These are phyloP conservation scores for Luffa acutangula DNA, from an alignment of 306 rosid species.

Conservation along the genomic window DNA sequence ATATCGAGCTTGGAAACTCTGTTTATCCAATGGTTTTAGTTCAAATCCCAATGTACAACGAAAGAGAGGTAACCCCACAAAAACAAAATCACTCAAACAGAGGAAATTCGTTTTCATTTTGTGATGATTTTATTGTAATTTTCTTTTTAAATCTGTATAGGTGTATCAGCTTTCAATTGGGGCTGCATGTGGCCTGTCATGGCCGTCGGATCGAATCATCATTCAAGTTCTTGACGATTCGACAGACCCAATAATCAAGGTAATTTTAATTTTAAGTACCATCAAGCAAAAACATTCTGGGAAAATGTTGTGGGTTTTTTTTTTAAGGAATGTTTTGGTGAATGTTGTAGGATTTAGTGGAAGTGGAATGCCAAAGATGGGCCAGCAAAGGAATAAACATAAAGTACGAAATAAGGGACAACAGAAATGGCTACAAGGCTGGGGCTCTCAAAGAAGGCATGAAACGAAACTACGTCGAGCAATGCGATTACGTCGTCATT, in stretches of 20 bases:
- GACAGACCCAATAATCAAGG: constrained; percentile 10
- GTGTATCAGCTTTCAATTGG: constrained; percentile 14
- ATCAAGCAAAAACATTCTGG: not conserved
- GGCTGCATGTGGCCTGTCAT: constrained; percentile 11
- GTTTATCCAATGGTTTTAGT: constrained; percentile 11
- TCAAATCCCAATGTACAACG: constrained; percentile 17
- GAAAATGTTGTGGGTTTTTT: not conserved
- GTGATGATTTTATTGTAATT: not conserved
- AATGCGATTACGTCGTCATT: constrained; percentile 48
- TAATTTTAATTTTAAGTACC: not conserved
- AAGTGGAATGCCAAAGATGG: constrained; percentile 47
- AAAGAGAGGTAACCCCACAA: not conserved
- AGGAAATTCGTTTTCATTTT: not conserved
- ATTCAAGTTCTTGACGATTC: constrained; percentile 14
- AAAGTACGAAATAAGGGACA: constrained; percentile 46
- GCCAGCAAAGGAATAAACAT: constrained; percentile 44
- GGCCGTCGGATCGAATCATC: constrained; percentile 14
- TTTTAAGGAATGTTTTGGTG: not conserved
- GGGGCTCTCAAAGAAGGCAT: constrained; percentile 60
- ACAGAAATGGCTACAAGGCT: constrained; percentile 55
- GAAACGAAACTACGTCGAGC: constrained; percentile 38
- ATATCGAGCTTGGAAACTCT: constrained; percentile 15
- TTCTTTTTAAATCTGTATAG: not conserved
- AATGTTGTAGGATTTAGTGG: constrained; percentile 36
- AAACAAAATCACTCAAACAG: no score